Evolutionary conservation across 2,329 filamentous ascomycete genomes (phyloP).

Genomic region (Fusarium mangiferae): DNA sequence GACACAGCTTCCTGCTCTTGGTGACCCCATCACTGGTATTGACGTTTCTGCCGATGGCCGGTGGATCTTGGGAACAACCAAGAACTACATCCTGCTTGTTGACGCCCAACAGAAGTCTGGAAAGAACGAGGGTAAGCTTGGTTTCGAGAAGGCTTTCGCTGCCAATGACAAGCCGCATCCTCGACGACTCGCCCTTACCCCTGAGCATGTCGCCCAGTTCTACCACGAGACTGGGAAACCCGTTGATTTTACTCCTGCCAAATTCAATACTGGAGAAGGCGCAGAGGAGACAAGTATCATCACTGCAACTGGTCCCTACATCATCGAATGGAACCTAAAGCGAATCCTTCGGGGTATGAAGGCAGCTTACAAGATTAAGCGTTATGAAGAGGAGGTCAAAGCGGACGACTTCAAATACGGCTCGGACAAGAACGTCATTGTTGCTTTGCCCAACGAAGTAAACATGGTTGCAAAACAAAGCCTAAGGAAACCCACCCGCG

Average conservation of each 20-base stretch:
- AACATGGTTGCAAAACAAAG: constrained; percentile 94
- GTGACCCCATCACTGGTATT: constrained; percentile 92
- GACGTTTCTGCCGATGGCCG: constrained; percentile 96
- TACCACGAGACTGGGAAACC: constrained; percentile 92
- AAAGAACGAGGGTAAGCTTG: constrained; percentile 98
- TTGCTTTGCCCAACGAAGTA: constrained; percentile 95
- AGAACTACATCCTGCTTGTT: constrained; percentile 93
- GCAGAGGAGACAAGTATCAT: constrained; percentile 92
- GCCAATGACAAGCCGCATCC: constrained; percentile 95
- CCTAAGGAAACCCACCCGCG: constrained; percentile 87
- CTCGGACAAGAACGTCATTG: constrained; percentile 97
- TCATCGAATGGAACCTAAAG: constrained; percentile 95
- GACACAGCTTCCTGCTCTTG: constrained; percentile 93
- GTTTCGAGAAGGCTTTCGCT: constrained; percentile 92
- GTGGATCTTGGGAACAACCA: constrained; percentile 94
- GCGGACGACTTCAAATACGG: constrained; percentile 99
- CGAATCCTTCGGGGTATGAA: constrained; percentile 84
- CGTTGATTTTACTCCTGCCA: constrained; percentile 88
- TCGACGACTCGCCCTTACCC: constrained; percentile 86
- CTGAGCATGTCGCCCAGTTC: constrained; percentile 95
- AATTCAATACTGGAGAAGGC: constrained; percentile 90
- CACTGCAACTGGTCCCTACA: constrained; percentile 94
- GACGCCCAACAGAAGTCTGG: constrained; percentile 90
- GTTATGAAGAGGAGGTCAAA: constrained; percentile 94
- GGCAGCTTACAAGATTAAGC: constrained; percentile 95